Evolutionary conservation across 148 eudicot genomes (phyloP).

Genomic region (Camellia lanceoleosa): DNA sequence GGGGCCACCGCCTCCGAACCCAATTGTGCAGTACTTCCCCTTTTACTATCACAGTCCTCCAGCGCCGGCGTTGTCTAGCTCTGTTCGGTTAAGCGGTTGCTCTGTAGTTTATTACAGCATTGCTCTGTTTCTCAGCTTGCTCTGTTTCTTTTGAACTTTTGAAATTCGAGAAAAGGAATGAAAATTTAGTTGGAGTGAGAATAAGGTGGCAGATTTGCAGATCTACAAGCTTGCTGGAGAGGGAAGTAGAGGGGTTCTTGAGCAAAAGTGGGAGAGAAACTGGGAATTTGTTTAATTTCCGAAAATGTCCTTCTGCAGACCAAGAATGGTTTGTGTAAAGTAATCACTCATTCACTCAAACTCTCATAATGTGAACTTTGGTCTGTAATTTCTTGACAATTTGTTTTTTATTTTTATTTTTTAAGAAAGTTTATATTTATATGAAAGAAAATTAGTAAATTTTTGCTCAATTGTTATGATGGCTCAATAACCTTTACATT

Average conservation of each 20-base stretch:
- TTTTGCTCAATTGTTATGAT: background rate
- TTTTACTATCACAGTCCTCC: constrained; percentile 64
- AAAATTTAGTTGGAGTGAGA: background rate
- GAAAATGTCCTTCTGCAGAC: background rate
- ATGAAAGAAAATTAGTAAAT: background rate
- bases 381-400: constrained; percentile 4
- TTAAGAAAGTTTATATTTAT: background rate
- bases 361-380: background rate
- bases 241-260: background rate
- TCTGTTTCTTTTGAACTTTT: constrained; percentile 1
- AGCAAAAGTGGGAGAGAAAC: background rate
- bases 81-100: constrained; percentile 6
- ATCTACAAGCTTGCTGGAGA: constrained; percentile 20
- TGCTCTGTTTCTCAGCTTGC: constrained; percentile 4
- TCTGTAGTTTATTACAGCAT: background rate
- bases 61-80: constrained; percentile 12
- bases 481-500: background rate
- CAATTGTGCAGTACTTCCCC: constrained; percentile 68
- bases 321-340: background rate
- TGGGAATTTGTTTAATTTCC: constrained; percentile 1
- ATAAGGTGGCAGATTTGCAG: constrained; percentile 25
- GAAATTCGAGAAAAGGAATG: background rate
- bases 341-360: background rate
- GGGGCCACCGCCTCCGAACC: constrained; percentile 67
- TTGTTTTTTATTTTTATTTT: too few species aligned